These are phyloP conservation scores for Penicillium daleae DNA, from an alignment of 495 filamentous ascomycete species.

Conservation along the genomic window DNA sequence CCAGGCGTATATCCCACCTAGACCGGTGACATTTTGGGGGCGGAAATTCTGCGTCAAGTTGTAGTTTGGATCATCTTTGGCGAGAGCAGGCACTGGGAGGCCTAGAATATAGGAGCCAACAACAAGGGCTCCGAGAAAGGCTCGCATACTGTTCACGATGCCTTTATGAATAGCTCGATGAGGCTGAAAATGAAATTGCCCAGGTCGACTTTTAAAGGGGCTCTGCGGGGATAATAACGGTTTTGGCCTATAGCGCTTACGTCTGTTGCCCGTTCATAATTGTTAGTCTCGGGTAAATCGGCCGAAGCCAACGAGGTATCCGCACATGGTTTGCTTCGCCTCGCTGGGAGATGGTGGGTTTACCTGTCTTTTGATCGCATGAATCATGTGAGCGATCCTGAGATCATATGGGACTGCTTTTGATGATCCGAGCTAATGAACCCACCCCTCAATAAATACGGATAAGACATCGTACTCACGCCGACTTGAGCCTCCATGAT, in stretches of 20 bases:
- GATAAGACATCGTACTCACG: too few species aligned
- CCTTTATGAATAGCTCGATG: background rate
- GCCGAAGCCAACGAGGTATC: background rate
- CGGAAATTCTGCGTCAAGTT: background rate
- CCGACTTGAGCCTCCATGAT: too few species aligned
- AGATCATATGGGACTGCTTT: too few species aligned
- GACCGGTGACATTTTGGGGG: background rate
- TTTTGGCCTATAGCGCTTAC: background rate
- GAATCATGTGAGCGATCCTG: too few species aligned
- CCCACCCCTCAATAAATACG: too few species aligned
- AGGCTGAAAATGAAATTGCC: background rate
- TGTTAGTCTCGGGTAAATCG: background rate
- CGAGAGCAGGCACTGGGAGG: background rate
- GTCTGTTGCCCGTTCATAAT: background rate
- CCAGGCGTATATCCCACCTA: background rate
- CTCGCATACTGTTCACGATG: background rate
- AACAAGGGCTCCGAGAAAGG: background rate
- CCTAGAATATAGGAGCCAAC: background rate
- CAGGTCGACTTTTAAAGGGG: background rate
- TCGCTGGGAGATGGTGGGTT: too few species aligned
- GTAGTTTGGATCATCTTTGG: background rate
- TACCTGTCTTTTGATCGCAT: too few species aligned
- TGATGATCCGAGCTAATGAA: too few species aligned
- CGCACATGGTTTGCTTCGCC: background rate
- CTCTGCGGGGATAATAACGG: background rate